Conservation (phyloP, 1,139 yeast genomes). For the Candida sanyaensis region DNA sequence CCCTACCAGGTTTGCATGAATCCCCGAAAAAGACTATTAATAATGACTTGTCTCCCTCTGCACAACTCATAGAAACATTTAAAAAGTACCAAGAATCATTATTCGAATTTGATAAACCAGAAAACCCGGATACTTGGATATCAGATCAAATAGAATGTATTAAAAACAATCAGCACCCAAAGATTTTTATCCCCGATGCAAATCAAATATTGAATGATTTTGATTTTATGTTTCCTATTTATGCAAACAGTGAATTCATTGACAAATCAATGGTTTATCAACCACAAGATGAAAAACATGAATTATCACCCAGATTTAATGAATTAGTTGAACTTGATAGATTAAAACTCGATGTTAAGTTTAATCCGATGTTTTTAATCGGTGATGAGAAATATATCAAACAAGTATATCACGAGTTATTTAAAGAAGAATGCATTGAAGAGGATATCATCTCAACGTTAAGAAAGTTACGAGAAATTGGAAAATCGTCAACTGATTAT, state of each 20-base stretch:
- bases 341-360: background rate
- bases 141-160: background rate
- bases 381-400: constrained; percentile 2
- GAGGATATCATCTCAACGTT: background rate
- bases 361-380: constrained; percentile 13
- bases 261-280: constrained; percentile 4
- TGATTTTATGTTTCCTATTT: constrained; percentile 9
- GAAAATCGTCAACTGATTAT: constrained; percentile 2
- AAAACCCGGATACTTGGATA: background rate
- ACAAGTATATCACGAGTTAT: background rate
- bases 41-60: background rate
- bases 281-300: background rate
- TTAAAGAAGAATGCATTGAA: background rate
- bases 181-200: background rate
- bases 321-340: constrained; percentile 11
- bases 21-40: background rate
- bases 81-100: background rate
- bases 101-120: background rate
- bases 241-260: constrained; percentile 2
- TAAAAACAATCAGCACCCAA: background rate
- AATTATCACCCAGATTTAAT: constrained; percentile 3
- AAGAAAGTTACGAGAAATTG: constrained; percentile 5
- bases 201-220: constrained; percentile 5
- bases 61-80: background rate
- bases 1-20: background rate